Base-by-base conservation (phyloP, 352 stramenopile genomes). In the Lagenidium sp. region DNA sequence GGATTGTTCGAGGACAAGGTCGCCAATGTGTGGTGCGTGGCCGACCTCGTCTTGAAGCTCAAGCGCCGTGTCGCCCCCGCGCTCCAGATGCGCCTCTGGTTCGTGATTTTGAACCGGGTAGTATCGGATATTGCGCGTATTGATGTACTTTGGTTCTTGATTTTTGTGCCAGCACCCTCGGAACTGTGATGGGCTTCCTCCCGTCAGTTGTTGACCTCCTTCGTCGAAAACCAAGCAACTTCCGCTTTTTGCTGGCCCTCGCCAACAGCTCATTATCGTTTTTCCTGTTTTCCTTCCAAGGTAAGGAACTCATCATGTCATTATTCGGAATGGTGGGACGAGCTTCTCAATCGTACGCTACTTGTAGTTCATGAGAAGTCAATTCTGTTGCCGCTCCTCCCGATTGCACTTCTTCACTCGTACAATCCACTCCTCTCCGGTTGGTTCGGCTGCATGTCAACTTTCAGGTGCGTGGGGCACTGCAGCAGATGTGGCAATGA, bases 1-100 rank as follows among this genome's bases (percentile, higher is more conserved):
- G 95, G 96, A 6, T 57, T 99, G 26, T 99, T 98, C 64, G 96
- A 99, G 72, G 95, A 97, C 55, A 98, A 99, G 56, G 96, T 99
- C 10, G 76, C 94, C 20, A 98, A 97, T 58, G 64, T 98, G 34
- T 99, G 94, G 95, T 99, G 89, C 59, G 82, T 93, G 11, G 51
- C 93, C 34, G 92, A 95, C 43, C 70, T 90, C 19, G 51, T 83
- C 32, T 26, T 84, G 23, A 94, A 94, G 47, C 74, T 94, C 20
- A 72, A 65, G 16, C 60, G 54, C 4, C 58, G 66, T 32, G 46
- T 95, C 15, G 55, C 63, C 4, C 45, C 65, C 3, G 47, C 42
- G 12, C 41, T 74, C 26, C 78, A 89, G 42, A 86, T 94, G 68
- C 76, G 69, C 8, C 57, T 89, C 31, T 86, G 81, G 68, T 91